Conservation (phyloP, 768 basidiomycete species). For the Lentinula sp. region DNA sequence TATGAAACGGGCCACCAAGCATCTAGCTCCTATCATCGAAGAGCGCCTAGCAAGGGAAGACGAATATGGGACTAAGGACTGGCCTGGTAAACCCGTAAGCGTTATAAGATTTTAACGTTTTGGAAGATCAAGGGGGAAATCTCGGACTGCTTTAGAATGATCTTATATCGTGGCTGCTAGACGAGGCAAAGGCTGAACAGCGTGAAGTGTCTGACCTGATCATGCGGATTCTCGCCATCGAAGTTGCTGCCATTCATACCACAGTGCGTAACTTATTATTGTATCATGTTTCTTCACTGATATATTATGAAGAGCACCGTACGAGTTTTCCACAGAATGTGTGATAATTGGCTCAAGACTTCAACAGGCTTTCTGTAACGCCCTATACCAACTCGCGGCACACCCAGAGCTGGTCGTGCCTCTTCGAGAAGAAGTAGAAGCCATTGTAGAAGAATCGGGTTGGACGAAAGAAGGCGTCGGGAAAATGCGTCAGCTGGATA, state of each 20-base stretch:
- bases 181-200: conserved; percentile 25
- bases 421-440: conserved; percentile 38
- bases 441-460: conserved; percentile 27
- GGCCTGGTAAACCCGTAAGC: conserved; percentile 10
- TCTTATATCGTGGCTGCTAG: conserved; percentile 40
- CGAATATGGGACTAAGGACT: conserved; percentile 5
- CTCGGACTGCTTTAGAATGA: conserved; percentile 25
- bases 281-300: too few relatives aligned
- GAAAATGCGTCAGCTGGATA: conserved; percentile 38
- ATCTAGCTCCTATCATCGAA: conserved; percentile 11
- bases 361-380: conserved; percentile 28
- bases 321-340: background rate
- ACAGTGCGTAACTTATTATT: conserved; percentile 19
- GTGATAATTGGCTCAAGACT: background rate
- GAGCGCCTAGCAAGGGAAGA: conserved; percentile 9
- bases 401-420: conserved; percentile 24
- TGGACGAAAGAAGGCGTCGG: conserved; percentile 29
- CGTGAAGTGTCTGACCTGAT: conserved; percentile 25
- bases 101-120: background rate
- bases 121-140: background rate
- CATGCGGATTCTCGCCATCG: conserved; percentile 28
- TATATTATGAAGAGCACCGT: background rate
- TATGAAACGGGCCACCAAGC: conserved; percentile 8
- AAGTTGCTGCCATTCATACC: conserved; percentile 40
- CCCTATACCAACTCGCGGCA: conserved; percentile 30